Percentiles rank a stretch among this genome's conserved stretches.
phyloP scores from a whole-genome alignment of 495 filamentous ascomycete genomes.

The Hyaloscypha hepaticicola region DNA sequence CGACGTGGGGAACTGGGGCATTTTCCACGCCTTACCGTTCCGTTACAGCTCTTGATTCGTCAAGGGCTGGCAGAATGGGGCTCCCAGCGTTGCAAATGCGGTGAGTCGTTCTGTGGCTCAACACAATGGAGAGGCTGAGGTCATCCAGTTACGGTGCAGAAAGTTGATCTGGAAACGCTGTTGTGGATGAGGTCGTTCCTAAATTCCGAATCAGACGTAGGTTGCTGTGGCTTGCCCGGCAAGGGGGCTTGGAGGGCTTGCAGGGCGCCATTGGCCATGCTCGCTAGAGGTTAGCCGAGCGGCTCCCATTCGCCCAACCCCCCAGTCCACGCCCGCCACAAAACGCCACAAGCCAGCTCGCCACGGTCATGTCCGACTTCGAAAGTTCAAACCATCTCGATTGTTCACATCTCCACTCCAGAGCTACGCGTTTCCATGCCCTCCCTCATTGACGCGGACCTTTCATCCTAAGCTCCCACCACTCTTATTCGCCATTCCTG shows the following conservation, averaged over 20 bases:
- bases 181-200: constrained; percentile 10
- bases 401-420: not conserved
- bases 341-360: no score
- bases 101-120: constrained; percentile 2
- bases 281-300: not conserved
- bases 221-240: constrained; percentile 2
- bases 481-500: not conserved
- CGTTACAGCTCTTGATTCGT: not conserved
- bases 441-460: not conserved
- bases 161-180: not conserved
- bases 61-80: not conserved
- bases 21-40: constrained; percentile 14
- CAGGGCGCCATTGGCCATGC: no score
- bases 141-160: constrained; percentile 21
- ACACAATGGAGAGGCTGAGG: not conserved
- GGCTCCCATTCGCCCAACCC: not conserved
- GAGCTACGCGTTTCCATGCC: not conserved
- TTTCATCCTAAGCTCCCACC: not conserved
- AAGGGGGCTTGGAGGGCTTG: no score
- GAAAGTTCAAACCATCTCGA: not conserved
- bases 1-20: constrained; percentile 17
- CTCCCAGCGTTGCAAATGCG: constrained; percentile 1
- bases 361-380: not conserved
- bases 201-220: not conserved
- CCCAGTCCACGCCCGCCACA: not conserved